Percentiles rank a stretch among this genome's conserved stretches.
phyloP scores from a whole-genome alignment of 257 asterid genomes.

The Solanum arcanum region DNA sequence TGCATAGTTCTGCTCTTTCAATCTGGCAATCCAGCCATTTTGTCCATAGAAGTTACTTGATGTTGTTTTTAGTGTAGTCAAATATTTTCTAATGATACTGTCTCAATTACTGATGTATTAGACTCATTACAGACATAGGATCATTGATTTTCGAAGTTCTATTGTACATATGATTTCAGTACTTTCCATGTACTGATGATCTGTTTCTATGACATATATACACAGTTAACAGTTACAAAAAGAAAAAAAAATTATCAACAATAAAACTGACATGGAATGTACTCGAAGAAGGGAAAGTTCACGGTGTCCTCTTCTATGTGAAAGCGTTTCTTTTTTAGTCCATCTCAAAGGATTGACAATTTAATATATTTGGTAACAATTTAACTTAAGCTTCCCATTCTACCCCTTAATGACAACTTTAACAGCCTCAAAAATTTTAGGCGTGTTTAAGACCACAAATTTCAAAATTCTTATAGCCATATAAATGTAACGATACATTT shows the following conservation, averaged over 20 bases:
- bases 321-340: background rate
- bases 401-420: background rate
- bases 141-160: background rate
- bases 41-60: background rate
- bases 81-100: background rate
- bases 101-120: background rate
- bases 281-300: background rate
- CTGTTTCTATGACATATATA: background rate
- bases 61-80: background rate
- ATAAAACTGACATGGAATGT: background rate
- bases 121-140: background rate
- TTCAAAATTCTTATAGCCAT: background rate
- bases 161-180: background rate
- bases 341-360: background rate
- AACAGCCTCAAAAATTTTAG: background rate
- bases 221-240: background rate
- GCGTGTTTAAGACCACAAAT: background rate
- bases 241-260: background rate
- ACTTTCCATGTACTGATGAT: background rate
- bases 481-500: background rate
- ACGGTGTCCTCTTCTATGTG: background rate
- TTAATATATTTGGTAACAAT: background rate
- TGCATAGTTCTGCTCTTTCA: background rate
- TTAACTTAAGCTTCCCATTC: background rate
- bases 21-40: background rate